A percentile compares a stretch with the other conserved stretches of the same genome.
phyloP scores from a whole-genome alignment of 139 green algal genomes.

The Chlamydomonas sp. region DNA sequence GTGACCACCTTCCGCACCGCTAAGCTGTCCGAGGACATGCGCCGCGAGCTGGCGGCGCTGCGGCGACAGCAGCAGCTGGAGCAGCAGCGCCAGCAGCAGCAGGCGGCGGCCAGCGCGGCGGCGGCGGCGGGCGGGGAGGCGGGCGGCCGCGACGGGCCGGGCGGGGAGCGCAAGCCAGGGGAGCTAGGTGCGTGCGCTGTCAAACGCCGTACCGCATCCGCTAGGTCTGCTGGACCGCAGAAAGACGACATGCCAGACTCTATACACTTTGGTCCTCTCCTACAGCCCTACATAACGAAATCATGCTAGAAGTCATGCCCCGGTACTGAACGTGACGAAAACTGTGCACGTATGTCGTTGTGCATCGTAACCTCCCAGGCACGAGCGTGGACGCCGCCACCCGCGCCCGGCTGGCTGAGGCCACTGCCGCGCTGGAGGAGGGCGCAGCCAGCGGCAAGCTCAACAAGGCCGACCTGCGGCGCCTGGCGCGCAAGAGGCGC shows the following conservation, averaged over 20 bases:
- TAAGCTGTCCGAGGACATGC: conserved; percentile 46
- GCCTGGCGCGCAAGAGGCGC: conserved; percentile 66
- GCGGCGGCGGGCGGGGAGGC: not conserved
- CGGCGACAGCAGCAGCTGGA: not conserved
- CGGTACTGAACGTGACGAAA: too few relatives aligned
- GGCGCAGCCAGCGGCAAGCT: conserved; percentile 34
- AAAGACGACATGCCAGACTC: too few relatives aligned
- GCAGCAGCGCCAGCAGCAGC: not conserved
- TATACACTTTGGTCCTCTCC: too few relatives aligned
- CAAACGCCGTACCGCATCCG: too few relatives aligned
- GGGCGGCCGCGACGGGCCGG: not conserved
- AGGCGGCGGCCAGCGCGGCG: not conserved
- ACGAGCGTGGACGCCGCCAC: not conserved
- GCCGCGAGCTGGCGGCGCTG: conserved; percentile 47
- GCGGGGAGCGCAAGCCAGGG: not conserved
- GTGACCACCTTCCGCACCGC: conserved; percentile 66
- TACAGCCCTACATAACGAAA: too few relatives aligned
- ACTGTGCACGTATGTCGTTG: too few relatives aligned
- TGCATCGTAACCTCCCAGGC: not conserved
- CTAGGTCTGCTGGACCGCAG: too few relatives aligned
- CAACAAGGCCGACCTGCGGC: conserved; percentile 71
- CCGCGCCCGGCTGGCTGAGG: conserved; percentile 9
- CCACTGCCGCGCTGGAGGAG: conserved; percentile 5
- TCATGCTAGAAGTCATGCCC: too few relatives aligned
- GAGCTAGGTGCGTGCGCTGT: conserved; percentile 9